Percentiles rank a stretch among this genome's conserved stretches.
Evolutionary conservation across 768 basidiomycete species (phyloP).

Genomic region (Cyclocybe cylindracea): DNA sequence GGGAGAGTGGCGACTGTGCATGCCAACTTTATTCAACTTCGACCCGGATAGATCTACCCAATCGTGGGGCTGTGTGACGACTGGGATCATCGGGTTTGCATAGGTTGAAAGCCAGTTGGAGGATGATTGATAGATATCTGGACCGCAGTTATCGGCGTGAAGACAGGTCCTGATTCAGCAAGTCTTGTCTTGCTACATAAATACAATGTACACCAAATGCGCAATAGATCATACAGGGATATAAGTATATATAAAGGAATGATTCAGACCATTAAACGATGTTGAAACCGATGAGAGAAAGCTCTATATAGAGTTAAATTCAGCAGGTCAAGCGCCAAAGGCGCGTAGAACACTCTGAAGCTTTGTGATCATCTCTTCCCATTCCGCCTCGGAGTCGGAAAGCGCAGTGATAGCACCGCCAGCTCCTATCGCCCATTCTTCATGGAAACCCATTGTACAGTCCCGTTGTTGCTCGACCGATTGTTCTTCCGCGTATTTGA

Average conservation of each 20-base stretch:
- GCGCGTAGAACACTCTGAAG: constrained; percentile 73
- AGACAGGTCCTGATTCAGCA: not conserved
- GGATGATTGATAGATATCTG: too few relatives aligned
- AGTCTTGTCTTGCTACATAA: not conserved
- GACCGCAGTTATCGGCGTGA: too few relatives aligned
- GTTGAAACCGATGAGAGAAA: not conserved
- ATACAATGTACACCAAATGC: not conserved
- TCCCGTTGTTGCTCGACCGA: constrained; percentile 2
- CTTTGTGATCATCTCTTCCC: constrained; percentile 95
- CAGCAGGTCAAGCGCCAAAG: constrained; percentile 44
- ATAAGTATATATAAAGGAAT: not conserved
- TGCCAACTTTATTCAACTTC: not conserved
- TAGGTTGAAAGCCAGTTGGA: too few relatives aligned
- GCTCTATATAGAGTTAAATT: not conserved
- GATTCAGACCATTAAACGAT: not conserved
- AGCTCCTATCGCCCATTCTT: constrained; percentile 82
- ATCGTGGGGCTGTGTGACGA: too few relatives aligned
- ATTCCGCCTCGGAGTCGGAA: constrained; percentile 82
- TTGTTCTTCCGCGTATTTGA: constrained; percentile 57
- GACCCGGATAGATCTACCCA: not conserved
- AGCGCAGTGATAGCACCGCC: constrained; percentile 97
- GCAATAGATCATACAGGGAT: not conserved
- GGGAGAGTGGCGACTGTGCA: not conserved
- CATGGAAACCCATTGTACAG: constrained; percentile 20
- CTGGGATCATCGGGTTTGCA: too few relatives aligned